These are phyloP conservation scores for Microdochium nivale DNA, from an alignment of 2,329 filamentous ascomycete species.

Conservation along the genomic window DNA sequence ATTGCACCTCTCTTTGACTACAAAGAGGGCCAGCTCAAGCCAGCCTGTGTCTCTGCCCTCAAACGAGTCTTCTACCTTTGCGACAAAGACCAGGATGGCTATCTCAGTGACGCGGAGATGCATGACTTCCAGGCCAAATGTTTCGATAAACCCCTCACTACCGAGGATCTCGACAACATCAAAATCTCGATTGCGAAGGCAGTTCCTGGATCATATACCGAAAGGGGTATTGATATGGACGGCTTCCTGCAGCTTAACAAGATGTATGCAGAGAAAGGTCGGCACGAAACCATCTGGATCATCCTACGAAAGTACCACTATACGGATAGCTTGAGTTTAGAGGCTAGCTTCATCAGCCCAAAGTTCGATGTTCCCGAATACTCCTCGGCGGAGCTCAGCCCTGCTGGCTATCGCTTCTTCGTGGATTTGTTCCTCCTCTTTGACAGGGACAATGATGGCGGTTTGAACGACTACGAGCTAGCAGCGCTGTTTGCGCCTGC, in stretches of 20 bases:
- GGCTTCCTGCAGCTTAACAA: constrained; percentile 91
- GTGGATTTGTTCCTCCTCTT: constrained; percentile 92
- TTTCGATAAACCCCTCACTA: constrained; percentile 77
- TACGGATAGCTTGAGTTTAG: constrained; percentile 86
- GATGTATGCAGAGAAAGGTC: constrained; percentile 92
- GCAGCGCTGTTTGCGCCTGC: constrained; percentile 85
- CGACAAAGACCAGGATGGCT: constrained; percentile 93
- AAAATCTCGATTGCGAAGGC: constrained; percentile 74
- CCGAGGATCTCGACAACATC: constrained; percentile 81
- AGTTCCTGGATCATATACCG: constrained; percentile 51
- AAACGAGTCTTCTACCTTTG: constrained; percentile 91
- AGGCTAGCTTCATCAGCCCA: constrained; percentile 84
- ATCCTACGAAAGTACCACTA: constrained; percentile 93
- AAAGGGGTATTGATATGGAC: constrained; percentile 67
- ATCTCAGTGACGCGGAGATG: constrained; percentile 83
- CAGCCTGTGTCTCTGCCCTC: constrained; percentile 76
- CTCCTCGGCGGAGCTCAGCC: constrained; percentile 87
- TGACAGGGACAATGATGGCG: constrained; percentile 96
- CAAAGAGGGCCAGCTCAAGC: constrained; percentile 83
- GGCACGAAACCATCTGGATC: constrained; percentile 97
- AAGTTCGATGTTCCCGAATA: constrained; percentile 91
- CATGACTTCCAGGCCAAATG: constrained; percentile 84
- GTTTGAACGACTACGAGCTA: constrained; percentile 78
- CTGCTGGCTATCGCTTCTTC: constrained; percentile 92
- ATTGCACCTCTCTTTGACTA: constrained; percentile 95